Conservation (phyloP, 148 eudicot species). For the Persicaria tinctoria region DNA sequence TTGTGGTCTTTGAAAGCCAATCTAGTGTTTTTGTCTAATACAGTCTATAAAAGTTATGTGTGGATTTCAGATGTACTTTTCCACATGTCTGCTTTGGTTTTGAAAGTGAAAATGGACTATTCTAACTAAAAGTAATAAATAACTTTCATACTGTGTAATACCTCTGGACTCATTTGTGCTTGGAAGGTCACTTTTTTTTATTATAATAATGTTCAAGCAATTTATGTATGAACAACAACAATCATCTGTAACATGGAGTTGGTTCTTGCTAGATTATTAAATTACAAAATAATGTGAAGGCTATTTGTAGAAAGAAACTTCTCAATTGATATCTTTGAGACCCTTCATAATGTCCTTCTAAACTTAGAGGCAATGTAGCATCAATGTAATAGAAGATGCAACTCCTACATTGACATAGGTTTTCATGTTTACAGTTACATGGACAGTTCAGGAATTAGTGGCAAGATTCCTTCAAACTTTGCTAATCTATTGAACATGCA, state of each 20-base stretch:
- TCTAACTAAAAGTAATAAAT: too few species aligned
- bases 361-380: neutral
- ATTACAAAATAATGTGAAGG: too few species aligned
- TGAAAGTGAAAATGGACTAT: too few species aligned
- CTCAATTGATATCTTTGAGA: too few species aligned
- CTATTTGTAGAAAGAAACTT: too few species aligned
- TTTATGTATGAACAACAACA: too few species aligned
- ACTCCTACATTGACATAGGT: neutral
- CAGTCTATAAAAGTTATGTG: too few species aligned
- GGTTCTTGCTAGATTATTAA: too few species aligned
- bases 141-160: neutral
- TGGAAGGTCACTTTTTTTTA: too few species aligned
- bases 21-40: neutral
- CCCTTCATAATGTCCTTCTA: neutral
- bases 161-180: neutral
- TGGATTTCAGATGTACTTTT: too few species aligned
- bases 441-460: constrained; percentile 70
- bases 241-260: too few species aligned
- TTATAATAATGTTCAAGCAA: neutral
- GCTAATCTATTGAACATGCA: constrained; percentile 41
- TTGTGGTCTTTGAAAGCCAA: constrained; percentile 28
- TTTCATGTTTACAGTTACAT: constrained; percentile 40
- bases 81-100: too few species aligned
- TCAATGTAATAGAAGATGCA: neutral
- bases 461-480: constrained; percentile 55